phyloP scores from a whole-genome alignment of 1,284 basidiomycete genomes.

The Moesziomyces globuligerus region DNA sequence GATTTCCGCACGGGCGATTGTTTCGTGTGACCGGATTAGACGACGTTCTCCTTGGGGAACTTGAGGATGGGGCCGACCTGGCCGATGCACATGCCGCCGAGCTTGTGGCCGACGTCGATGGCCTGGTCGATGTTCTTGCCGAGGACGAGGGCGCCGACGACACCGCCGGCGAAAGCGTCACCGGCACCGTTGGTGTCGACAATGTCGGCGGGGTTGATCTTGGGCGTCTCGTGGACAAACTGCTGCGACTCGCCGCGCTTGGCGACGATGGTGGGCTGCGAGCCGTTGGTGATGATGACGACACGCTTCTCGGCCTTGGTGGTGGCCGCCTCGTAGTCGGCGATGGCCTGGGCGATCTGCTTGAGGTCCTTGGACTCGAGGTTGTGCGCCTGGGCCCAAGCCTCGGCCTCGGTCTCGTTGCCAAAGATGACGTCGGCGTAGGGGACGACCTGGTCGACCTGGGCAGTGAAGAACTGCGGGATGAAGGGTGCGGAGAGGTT shows the following conservation, averaged over 20 bases:
- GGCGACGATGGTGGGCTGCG: conserved; percentile 83
- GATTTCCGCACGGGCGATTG: no score
- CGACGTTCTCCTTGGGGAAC: conserved; percentile 62
- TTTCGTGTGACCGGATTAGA: conserved; percentile 19
- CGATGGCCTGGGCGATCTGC: conserved; percentile 63
- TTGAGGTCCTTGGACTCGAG: conserved; percentile 60
- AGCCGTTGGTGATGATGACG: conserved; percentile 92
- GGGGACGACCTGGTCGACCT: conserved; percentile 62
- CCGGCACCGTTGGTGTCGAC: conserved; percentile 99
- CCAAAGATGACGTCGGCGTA: conserved; percentile 70
- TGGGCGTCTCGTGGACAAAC: conserved; percentile 69
- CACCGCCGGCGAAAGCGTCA: conserved; percentile 97
- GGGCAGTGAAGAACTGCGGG: conserved; percentile 86
- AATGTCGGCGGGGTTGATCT: conserved; percentile 70
- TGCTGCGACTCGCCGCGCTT: conserved; percentile 73
- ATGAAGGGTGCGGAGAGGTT: conserved; percentile 99
- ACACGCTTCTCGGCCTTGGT: conserved; percentile 74
- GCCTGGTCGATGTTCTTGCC: conserved; percentile 84
- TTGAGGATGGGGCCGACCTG: conserved; percentile 73
- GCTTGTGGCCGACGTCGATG: conserved; percentile 86
- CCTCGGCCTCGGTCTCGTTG: conserved; percentile 92
- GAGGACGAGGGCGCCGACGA: conserved; percentile 84
- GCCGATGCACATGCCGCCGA: conserved; percentile 87
- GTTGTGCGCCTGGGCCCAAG: conserved; percentile 77
- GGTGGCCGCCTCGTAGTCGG: conserved; percentile 50